Evolutionary conservation across 805 yeast species (phyloP), one percentile per base, ranked within the genome.

Genomic region (Kluyveromyces dobzhanskii): DNA sequence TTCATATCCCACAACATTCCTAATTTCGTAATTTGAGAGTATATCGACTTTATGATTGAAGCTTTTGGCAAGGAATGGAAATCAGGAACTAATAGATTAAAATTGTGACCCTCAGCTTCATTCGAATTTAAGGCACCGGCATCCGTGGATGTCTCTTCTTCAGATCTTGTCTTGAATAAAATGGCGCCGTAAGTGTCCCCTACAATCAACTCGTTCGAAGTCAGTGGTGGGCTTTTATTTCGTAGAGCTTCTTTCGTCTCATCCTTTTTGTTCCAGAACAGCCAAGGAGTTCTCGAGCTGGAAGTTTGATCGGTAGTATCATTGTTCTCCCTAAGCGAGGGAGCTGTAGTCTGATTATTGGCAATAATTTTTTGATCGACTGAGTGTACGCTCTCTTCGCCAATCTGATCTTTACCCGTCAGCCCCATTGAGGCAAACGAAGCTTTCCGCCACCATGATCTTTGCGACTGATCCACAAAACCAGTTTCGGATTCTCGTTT

Each of bases 31-130:
- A 49, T 16, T 3, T 50, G 40, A 1, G 43, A 36, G 9, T 49
- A 38, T n/a, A 59, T 12, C 7, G 54, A 46, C 12, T 47, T 48
- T 55, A 59, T 52, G 7, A 51, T 27, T 1, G 54, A 45, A 25
- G 44, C 44, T 21, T 44, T 40, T 1, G 64, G 64, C 16, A 59
- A 30, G 7, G 54, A 42, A 8, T 58, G 56, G 37, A 59, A 56
- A 30, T 39, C 37, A 3, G 64, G 64, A 3, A 56, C 58, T 6
- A 59, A 49, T 19, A 58, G 49, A 37, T 59, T 59, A 1, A 55
- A 55, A 17, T 39, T 41, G 24, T 35, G 38, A 25, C 45, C 45
- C 32, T 45, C 51, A n/a, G 39, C 42, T 14, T 47, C 52, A 12
- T 36, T 38, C 16, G 32, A 30, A 30, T 35, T 35, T 30, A 42